A percentile compares a stretch with the other conserved stretches of the same genome.
Conservation (phyloP, 129 eudicot genomes). For the Lactuca saligna region DNA sequence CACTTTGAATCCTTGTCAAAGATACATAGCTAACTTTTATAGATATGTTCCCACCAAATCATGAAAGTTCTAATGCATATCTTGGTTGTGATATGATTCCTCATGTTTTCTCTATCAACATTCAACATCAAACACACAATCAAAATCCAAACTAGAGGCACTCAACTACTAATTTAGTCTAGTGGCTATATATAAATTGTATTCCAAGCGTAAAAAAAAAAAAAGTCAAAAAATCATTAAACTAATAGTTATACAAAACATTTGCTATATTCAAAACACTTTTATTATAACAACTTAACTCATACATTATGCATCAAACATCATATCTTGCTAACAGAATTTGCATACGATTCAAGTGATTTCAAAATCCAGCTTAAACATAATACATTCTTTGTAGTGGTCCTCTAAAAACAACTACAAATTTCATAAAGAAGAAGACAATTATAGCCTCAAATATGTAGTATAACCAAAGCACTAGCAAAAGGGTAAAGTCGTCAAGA, state of each 20-base stretch:
- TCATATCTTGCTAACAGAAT: conserved; percentile 7
- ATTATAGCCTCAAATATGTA: conserved; percentile 3
- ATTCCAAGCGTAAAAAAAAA: no score
- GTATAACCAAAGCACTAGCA: conserved; percentile 12
- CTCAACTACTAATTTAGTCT: no score
- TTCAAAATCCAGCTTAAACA: conserved; percentile 15
- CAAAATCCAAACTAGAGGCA: no score
- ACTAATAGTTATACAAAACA: background rate
- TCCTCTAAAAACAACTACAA: conserved; percentile 14
- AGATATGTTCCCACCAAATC: no score
- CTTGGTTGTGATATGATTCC: no score
- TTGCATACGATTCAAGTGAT: conserved; percentile 18
- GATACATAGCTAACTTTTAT: no score
- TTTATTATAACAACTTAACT: conserved; percentile 23
- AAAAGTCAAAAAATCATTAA: background rate
- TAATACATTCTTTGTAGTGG: background rate
- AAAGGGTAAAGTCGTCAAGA: conserved; percentile 25
- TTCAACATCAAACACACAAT: no score
- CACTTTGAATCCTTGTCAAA: no score
- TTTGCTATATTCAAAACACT: conserved; percentile 13
- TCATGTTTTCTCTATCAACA: no score
- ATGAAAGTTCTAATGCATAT: no score
- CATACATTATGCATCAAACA: conserved; percentile 19
- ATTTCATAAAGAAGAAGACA: conserved; percentile 3
- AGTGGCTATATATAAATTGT: no score